Evolutionary conservation across 139 green algal species (phyloP).

Genomic region (Pseudopediastrum boryanum): DNA sequence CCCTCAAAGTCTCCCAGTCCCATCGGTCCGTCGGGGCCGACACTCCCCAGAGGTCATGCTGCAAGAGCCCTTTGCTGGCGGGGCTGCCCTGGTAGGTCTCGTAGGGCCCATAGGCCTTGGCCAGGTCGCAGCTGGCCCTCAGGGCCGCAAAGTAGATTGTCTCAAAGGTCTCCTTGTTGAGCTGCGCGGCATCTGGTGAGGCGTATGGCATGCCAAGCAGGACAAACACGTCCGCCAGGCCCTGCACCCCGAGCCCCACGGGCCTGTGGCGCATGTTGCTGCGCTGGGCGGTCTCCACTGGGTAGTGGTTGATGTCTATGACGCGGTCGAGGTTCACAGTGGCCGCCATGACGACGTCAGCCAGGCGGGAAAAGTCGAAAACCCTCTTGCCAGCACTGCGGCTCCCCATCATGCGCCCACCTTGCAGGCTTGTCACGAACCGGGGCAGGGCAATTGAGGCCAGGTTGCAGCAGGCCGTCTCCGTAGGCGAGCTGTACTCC

Average conservation of each 20-base stretch:
- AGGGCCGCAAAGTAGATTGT: slow-evolving; percentile 95
- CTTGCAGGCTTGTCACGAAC: too few relatives aligned
- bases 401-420: slow-evolving; percentile 69
- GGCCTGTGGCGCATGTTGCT: slow-evolving; percentile 97
- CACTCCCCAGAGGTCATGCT: slow-evolving; percentile 97
- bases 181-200: slow-evolving; percentile 67
- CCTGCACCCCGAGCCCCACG: slow-evolving; percentile 95
- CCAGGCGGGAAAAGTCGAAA: slow-evolving; percentile 91
- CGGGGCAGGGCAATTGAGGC: slow-evolving; percentile 96
- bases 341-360: slow-evolving; percentile 63
- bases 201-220: slow-evolving; percentile 98
- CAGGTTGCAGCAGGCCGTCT: slow-evolving; percentile 99
- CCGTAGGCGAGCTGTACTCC: slow-evolving; percentile 93
- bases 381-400: slow-evolving; percentile 82
- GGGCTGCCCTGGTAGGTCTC: slow-evolving; percentile 87
- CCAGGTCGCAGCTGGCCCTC: slow-evolving; percentile 80
- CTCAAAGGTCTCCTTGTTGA: slow-evolving; percentile 97
- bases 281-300: slow-evolving; percentile 80
- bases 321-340: slow-evolving; percentile 98
- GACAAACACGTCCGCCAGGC: slow-evolving; percentile 97
- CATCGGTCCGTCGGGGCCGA: slow-evolving; percentile 27
- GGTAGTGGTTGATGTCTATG: slow-evolving; percentile 99
- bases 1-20: slow-evolving; percentile 24
- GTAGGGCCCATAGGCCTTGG: slow-evolving; percentile 86
- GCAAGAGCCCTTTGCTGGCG: slow-evolving; percentile 83